Evolutionary conservation across 176 grass and related monocot species (phyloP).

Genomic region (Musa beccarii): DNA sequence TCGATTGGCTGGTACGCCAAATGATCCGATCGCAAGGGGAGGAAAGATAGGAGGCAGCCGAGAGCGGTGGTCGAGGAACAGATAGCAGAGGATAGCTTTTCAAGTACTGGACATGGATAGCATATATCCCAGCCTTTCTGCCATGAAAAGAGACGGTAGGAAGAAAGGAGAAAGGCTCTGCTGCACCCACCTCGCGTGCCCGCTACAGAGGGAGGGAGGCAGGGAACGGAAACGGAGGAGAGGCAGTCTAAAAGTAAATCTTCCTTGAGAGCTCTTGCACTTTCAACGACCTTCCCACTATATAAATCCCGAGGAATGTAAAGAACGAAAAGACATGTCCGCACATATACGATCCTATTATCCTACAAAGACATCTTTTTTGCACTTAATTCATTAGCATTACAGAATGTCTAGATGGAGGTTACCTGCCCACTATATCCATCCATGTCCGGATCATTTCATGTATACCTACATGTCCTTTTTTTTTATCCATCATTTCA

Average conservation of each 20-base stretch:
- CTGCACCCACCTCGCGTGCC: too few species aligned
- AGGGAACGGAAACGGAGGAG: background rate
- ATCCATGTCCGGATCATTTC: too few species aligned
- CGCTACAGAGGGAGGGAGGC: background rate
- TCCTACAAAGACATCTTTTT: too few species aligned
- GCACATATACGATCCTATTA: too few species aligned
- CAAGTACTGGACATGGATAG: background rate
- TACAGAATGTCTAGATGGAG: too few species aligned
- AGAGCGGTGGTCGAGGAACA: background rate
- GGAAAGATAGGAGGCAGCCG: too few species aligned
- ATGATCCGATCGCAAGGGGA: too few species aligned
- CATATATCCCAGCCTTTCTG: background rate
- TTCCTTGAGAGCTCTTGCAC: background rate
- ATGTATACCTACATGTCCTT: too few species aligned
- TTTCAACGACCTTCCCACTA: background rate
- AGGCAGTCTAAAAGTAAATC: background rate
- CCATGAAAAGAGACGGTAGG: background rate
- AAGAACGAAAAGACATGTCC: background rate
- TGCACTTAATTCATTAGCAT: too few species aligned
- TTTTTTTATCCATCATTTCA: too few species aligned
- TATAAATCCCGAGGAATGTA: background rate
- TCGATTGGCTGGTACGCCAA: too few species aligned
- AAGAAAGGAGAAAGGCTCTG: background rate
- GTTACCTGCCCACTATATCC: too few species aligned
- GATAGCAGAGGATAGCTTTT: background rate